Base-by-base conservation (phyloP, 2,329 filamentous ascomycete species). In the Pseudopithomyces chartarum region DNA sequence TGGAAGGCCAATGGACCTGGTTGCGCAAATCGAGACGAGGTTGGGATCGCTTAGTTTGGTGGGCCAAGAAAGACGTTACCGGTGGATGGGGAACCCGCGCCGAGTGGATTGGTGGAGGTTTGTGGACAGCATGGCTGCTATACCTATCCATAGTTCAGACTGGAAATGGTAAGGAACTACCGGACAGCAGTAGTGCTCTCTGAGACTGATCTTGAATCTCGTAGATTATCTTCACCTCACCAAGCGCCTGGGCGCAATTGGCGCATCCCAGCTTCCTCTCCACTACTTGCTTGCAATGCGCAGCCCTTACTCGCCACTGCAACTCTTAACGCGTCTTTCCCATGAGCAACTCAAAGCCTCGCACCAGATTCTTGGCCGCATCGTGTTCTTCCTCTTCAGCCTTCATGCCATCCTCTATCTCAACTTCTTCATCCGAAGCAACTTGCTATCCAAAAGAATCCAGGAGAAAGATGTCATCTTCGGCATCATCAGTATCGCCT, bases 201-300 rank as follows among this genome's bases (percentile, higher is more conserved):
- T 11, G 22, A 34, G n/a, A 45, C 32, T 29, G 26, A 54, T 44
- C 15, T 39, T 17, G 4, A 4, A 29, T 8, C 5, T 29, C 8
- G 6, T 49, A 86, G 85, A 88, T 69, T 88, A 87, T 55, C 77
- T 87, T 29, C 86, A 88, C 68, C 73, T 88, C 22, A 87, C 86
- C 22, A 87, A 87, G 73, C 81, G 85, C 5, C 79, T 88, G 52
- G 85, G 83, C 17, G 84, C 85, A 45, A 79, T 87, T 48, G 84
- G 78, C 20, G 78, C 85, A 6, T 87, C 85, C 8, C 86, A 88
- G 62, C 68, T 77, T 1, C 86, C 86, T 1, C 68, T 87, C 2
- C 85, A 87, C 53, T 85, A 86, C 55, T 76, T 87, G 6, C 79
- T 88, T 56, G 75, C 82, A 15, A 75, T 83, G 54, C 80, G 81